phyloP scores from a whole-genome alignment of 73 alveolate species.

The Breviolum minutum region DNA sequence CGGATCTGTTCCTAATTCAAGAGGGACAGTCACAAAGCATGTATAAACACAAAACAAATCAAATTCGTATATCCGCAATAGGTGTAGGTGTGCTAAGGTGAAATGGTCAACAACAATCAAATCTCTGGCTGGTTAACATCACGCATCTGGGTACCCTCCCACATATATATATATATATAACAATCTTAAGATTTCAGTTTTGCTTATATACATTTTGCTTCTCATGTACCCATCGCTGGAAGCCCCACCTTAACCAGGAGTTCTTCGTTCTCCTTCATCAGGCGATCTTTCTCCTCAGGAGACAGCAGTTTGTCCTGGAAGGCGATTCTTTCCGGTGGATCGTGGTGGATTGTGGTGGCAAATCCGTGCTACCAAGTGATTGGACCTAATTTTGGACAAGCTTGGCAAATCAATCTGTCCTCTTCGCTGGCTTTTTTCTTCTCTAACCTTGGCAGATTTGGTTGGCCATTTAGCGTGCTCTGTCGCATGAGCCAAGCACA shows the following conservation, averaged over 20 bases:
- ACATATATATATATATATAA: background rate
- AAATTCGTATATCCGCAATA: too few relatives aligned
- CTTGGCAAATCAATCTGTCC: background rate
- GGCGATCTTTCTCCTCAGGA: constrained; percentile 75
- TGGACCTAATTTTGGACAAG: too few relatives aligned
- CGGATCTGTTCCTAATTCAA: too few relatives aligned
- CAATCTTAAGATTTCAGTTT: background rate
- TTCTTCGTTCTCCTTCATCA: constrained; percentile 73
- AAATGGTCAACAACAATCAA: too few relatives aligned
- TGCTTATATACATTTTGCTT: background rate
- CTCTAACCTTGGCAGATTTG: constrained; percentile 31
- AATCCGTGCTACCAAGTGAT: background rate
- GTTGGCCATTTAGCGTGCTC: too few relatives aligned
- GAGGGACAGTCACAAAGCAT: too few relatives aligned
- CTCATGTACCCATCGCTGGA: background rate
- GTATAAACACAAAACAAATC: too few relatives aligned
- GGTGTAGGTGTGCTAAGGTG: too few relatives aligned
- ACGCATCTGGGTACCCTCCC: too few relatives aligned
- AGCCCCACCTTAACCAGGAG: background rate
- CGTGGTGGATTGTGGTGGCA: background rate
- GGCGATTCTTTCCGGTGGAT: background rate
- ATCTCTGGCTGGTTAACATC: too few relatives aligned
- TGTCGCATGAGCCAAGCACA: too few relatives aligned
- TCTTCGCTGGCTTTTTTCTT: constrained; percentile 53
- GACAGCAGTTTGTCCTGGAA: constrained; percentile 67